Evolutionary conservation across 2,329 filamentous ascomycete genomes (phyloP).

Genomic region (Fusarium robinianum): DNA sequence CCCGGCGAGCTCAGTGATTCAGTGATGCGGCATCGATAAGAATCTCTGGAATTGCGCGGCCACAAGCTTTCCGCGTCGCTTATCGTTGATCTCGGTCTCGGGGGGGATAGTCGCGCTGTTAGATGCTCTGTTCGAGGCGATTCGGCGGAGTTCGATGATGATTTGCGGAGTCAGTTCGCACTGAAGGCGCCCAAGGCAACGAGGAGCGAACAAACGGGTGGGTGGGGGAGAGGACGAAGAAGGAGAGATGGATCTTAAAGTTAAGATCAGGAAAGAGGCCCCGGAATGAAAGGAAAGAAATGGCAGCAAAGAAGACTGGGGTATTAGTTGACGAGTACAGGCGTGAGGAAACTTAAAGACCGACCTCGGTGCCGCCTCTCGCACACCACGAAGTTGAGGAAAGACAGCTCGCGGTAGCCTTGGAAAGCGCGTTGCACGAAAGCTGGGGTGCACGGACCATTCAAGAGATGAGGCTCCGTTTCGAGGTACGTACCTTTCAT

Average conservation of each 20-base stretch:
- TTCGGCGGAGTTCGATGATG: slow-evolving; percentile 24
- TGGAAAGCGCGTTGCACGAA: slow-evolving; percentile 27
- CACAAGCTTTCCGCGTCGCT: slow-evolving; percentile 2
- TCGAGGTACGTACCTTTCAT: slow-evolving; percentile 4
- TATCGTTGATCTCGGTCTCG: slow-evolving; percentile 7
- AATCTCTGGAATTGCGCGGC: not conserved
- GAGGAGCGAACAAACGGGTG: not conserved
- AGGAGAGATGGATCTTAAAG: not conserved
- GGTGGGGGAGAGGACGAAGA: no score
- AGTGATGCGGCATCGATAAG: slow-evolving; percentile 32
- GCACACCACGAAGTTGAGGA: slow-evolving; percentile 18
- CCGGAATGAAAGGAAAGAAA: slow-evolving; percentile 2
- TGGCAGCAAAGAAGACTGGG: slow-evolving; percentile 12
- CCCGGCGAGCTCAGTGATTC: slow-evolving; percentile 31
- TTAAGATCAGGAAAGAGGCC: no score
- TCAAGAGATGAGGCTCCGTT: slow-evolving; percentile 11
- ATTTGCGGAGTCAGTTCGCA: slow-evolving; percentile 10
- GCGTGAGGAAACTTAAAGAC: slow-evolving; percentile 18
- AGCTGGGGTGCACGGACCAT: slow-evolving; percentile 27
- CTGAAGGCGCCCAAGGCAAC: not conserved
- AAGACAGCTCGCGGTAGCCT: slow-evolving; percentile 25
- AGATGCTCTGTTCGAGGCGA: slow-evolving; percentile 13
- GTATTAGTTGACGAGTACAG: slow-evolving; percentile 16
- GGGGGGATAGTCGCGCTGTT: slow-evolving; percentile 14
- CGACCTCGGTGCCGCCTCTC: slow-evolving; percentile 15